These are phyloP conservation scores for Rhododendron molle DNA, from an alignment of 148 eudicot species.

Conservation along the genomic window DNA sequence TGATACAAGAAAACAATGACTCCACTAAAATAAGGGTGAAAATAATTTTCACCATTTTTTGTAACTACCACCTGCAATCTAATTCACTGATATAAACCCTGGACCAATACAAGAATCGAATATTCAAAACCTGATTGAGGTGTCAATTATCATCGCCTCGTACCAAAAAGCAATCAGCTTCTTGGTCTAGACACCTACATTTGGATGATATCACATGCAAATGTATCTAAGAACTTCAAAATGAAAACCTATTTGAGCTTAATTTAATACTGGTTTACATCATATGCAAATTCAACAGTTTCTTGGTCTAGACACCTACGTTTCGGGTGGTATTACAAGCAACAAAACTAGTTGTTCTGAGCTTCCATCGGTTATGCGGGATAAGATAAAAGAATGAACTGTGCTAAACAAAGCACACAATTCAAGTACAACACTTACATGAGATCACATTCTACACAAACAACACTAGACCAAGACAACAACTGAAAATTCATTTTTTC, in stretches of 20 bases:
- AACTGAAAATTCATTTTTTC: background rate
- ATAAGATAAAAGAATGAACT: background rate
- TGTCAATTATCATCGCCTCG: background rate
- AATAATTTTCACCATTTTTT: background rate
- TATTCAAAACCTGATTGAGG: background rate
- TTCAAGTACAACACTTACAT: background rate
- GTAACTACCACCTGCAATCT: background rate
- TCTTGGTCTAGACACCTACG: background rate
- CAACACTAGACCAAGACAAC: background rate
- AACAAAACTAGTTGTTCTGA: background rate
- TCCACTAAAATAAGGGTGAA: background rate
- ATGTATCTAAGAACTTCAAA: background rate
- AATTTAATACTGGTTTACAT: background rate
- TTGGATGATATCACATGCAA: background rate
- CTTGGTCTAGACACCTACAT: background rate
- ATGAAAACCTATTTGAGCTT: background rate
- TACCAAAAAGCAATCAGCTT: background rate
- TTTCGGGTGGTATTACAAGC: background rate
- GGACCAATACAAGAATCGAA: background rate
- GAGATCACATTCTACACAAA: background rate
- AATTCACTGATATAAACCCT: background rate
- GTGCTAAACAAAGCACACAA: background rate
- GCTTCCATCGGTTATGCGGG: background rate
- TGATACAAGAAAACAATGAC: background rate
- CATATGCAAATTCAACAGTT: background rate